Evolutionary conservation across 2,329 filamentous ascomycete species (phyloP), one percentile per base, ranked within the genome.

Genomic region (Trichophyton simii): DNA sequence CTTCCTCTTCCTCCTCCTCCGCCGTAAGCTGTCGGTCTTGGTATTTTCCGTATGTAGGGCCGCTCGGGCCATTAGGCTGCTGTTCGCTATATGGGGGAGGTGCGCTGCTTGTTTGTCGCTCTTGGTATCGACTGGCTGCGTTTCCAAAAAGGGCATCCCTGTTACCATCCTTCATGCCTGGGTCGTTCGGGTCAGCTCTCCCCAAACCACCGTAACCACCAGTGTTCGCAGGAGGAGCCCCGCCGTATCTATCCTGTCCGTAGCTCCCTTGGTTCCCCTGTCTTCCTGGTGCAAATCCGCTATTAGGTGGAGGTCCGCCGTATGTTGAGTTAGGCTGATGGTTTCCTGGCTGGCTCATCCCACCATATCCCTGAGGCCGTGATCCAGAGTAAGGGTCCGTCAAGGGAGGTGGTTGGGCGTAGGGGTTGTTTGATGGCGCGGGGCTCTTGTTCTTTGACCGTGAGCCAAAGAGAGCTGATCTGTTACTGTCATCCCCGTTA

Each of bases 1-100:
- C 84, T 71, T 88, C 83, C 65, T 89, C 85, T 68, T 87, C 85
- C 66, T 94, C 86, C 65, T 86, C 77, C 82, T 96, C 89, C 0
- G 86, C 89, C 0, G 89, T 95, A 66, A 96, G 77, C 72, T 95
- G 84, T 57, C 89, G 83, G 63, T 88, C 82, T 61, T 41, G 59
- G 57, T 38, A 60, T 60, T 22, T 63, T 2, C 64, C 66, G 2
- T 63, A 60, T 25, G 38, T 61, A 7, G 50, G 52, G 46, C 41
- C 60, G 52, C 60, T 54, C 25, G 36, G 44, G 41, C 59, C 60
- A 18, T 44, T 38, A 20, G 57, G 36, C 18, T 25, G 20, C 36
- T 44, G 57, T 71, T 69, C 7, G 70, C 69, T 18, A 72, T 72
- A 64, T 22, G 63, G 59, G 11, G 63, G 63, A 55, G 63, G 63